Base-by-base conservation (phyloP, 176 grass and related monocot genomes). In the Eragrostis nindensis region DNA sequence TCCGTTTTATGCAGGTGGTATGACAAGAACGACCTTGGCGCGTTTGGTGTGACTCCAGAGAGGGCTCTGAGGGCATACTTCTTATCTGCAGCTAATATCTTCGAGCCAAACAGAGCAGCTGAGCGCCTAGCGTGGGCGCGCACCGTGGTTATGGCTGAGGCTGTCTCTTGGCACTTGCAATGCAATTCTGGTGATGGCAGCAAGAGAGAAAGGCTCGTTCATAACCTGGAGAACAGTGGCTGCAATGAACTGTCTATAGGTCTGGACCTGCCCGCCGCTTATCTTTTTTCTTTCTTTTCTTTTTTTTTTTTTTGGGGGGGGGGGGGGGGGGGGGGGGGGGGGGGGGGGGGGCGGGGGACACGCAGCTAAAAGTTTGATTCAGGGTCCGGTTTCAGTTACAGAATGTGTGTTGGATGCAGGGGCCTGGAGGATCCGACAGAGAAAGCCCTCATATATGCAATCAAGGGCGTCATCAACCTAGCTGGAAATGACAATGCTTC, bases 71-170 rank as follows among this genome's bases (percentile, higher is more conserved):
- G 29, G 53, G 80, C 72, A 1, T 91, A 80, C 72, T 97, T 97
- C 76, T 41, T 93, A 14, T 90, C 90, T 4, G 48, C 79, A 1
- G 82, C 88, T 1, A 76, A 50, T 43, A 80, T 91, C 68, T 97
- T 87, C 36, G 94, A 93, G 15, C 77, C 88, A 2, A 54, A 74
- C 26, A 66, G 88, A 32, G 75, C 73, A 16, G 40, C 24, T 0
- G 88, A 93, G 68, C 61, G 88, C 14, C 55, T 91, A 0, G 88
- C 11, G 11, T 93, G 94, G 94, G 85, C 32, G 32, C 83, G 32
- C 1, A 74, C 88, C 1, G 74, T 63, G 1, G 49, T 85, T 25
- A 50, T 97, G 6, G 80, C 80, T 0, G 32, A 85, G 17, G 88
- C 83, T 7, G 19, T 91, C 6, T 64, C 76, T 0, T 8, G 41